A percentile compares a stretch with the other conserved stretches of the same genome.
phyloP scores from a whole-genome alignment of 169 alveolate genomes.

The Plasmodium ovale region DNA sequence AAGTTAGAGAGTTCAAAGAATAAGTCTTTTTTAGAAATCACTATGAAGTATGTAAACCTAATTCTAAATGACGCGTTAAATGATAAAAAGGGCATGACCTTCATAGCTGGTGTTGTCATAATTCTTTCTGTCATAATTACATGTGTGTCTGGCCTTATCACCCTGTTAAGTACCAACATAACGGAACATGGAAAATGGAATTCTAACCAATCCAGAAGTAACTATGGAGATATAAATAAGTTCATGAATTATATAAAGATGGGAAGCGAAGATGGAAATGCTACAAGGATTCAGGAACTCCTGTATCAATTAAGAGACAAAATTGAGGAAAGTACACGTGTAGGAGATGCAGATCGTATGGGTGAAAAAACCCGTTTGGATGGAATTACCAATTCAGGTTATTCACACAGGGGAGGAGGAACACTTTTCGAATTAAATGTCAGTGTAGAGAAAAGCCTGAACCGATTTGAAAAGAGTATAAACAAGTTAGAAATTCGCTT shows the following conservation, averaged over 20 bases:
- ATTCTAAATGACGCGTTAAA: conserved; percentile 47
- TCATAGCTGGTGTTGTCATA: conserved; percentile 52
- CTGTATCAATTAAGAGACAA: conserved; percentile 2
- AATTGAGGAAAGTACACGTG: conserved; percentile 32
- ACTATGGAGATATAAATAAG: conserved; percentile 45
- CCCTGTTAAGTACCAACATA: conserved; percentile 5
- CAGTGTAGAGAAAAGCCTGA: conserved; percentile 12
- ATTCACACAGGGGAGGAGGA: not conserved
- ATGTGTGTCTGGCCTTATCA: conserved; percentile 58
- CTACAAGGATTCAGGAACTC: conserved; percentile 2
- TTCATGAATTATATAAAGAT: conserved; percentile 35
- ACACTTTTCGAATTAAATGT: not conserved
- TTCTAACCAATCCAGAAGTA: conserved; percentile 24
- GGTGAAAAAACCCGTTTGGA: too few species aligned
- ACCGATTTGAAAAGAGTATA: conserved; percentile 11
- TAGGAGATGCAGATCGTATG: too few species aligned
- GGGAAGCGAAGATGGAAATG: conserved; percentile 12
- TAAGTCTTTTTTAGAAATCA: conserved; percentile 8
- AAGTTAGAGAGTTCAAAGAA: conserved; percentile 66
- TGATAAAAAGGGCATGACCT: conserved; percentile 72
- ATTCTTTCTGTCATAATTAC: conserved; percentile 48
- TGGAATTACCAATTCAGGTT: not conserved
- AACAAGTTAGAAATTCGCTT: conserved; percentile 23
- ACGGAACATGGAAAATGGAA: conserved; percentile 12
- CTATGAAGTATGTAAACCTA: conserved; percentile 6